phyloP scores from a whole-genome alignment of 2,329 filamentous ascomycete species.

The Tolypocladium amazonense region DNA sequence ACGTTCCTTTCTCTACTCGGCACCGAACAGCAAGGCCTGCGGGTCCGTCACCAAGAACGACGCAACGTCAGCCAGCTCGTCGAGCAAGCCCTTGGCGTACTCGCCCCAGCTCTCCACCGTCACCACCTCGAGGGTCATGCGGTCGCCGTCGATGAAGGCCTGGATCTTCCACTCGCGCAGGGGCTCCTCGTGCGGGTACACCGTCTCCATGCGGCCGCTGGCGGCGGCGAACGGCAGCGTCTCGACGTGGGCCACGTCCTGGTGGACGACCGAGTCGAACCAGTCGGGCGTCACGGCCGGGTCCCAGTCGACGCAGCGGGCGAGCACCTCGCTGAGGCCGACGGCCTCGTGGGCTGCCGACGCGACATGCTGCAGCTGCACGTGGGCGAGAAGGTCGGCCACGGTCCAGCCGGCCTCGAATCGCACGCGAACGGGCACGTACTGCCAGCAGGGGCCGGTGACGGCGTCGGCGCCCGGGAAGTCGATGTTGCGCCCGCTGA shows the following conservation, averaged over 20 bases:
- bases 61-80: slow-evolving; percentile 30
- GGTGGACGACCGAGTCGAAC: slow-evolving; percentile 48
- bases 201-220: slow-evolving; percentile 40
- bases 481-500: slow-evolving; percentile 51
- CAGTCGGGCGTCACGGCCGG: slow-evolving; percentile 18
- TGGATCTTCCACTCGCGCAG: slow-evolving; percentile 50
- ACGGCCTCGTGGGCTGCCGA: slow-evolving; percentile 44
- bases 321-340: slow-evolving; percentile 42
- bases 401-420: slow-evolving; percentile 41
- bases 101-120: slow-evolving; percentile 45
- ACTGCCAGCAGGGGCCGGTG: slow-evolving; percentile 57
- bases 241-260: slow-evolving; percentile 53
- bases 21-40: slow-evolving; percentile 8
- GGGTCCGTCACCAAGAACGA: slow-evolving; percentile 5
- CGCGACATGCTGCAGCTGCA: slow-evolving; percentile 47
- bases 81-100: slow-evolving; percentile 39
- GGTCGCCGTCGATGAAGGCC: slow-evolving; percentile 43
- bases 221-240: slow-evolving; percentile 29
- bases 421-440: slow-evolving; percentile 50
- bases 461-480: slow-evolving; percentile 44
- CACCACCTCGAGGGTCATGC: slow-evolving; percentile 46
- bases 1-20: neutral
- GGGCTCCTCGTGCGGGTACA: slow-evolving; percentile 47
- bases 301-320: slow-evolving; percentile 34
- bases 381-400: slow-evolving; percentile 37